Conservation (phyloP, 73 alveolate genomes). For the Effrenium voratum region DNA sequence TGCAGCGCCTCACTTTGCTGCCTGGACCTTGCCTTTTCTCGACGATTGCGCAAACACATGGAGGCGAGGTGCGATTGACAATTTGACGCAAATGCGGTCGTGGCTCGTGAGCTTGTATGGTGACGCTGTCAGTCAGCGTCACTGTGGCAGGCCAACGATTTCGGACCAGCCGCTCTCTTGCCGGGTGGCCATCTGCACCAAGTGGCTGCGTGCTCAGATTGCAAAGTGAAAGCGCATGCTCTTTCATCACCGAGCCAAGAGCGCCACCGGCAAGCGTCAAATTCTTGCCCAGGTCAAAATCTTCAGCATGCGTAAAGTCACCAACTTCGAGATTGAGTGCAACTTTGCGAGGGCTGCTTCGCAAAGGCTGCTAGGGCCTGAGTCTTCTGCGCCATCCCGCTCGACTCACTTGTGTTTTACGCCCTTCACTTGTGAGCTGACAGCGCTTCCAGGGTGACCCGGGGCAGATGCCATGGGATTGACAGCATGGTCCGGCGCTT, state of each 20-base stretch:
- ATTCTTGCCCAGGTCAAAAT: constrained; percentile 1
- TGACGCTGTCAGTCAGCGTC: too few species aligned
- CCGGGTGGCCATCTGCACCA: neutral
- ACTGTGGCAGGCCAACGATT: neutral
- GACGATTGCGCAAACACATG: neutral
- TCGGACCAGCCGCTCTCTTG: neutral
- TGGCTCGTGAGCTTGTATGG: too few species aligned
- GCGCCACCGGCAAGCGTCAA: too few species aligned
- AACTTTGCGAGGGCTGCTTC: constrained; percentile 48
- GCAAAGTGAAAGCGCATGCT: too few species aligned
- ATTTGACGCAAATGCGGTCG: too few species aligned
- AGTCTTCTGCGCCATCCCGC: too few species aligned
- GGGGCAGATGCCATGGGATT: neutral
- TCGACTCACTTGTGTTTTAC: too few species aligned
- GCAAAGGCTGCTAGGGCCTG: neutral
- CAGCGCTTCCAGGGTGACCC: neutral
- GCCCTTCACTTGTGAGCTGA: too few species aligned
- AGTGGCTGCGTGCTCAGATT: neutral
- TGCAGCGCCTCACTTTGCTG: neutral
- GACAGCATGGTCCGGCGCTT: too few species aligned
- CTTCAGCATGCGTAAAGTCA: neutral
- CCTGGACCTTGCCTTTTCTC: neutral
- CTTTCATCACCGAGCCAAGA: too few species aligned
- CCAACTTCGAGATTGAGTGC: constrained; percentile 48
- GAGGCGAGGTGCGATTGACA: constrained; percentile 5